Conservation (phyloP, 805 yeast species). For the Blastobotrys americana region DNA sequence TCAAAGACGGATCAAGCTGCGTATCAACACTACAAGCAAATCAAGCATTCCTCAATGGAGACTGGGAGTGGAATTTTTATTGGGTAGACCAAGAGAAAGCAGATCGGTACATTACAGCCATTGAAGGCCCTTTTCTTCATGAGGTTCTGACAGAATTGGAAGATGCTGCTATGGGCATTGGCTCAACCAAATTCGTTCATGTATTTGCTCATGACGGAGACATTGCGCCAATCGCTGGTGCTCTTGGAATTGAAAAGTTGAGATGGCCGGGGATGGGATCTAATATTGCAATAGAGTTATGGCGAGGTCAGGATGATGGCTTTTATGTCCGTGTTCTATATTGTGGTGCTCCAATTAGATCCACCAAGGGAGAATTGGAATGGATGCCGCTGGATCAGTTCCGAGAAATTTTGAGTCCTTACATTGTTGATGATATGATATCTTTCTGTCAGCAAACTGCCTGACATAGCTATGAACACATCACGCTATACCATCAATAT, state of each 20-base stretch:
- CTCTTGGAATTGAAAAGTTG: conserved; percentile 31
- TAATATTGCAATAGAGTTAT: conserved; percentile 36
- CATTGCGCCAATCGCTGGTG: conserved; percentile 31
- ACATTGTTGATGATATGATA: background rate
- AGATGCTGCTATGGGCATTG: conserved; percentile 27
- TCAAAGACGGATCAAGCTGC: conserved; percentile 24
- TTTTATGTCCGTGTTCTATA: conserved; percentile 34
- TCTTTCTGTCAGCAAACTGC: background rate
- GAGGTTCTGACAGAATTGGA: conserved; percentile 32
- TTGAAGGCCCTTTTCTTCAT: conserved; percentile 34
- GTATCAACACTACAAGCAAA: conserved; percentile 31
- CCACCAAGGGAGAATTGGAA: conserved; percentile 9
- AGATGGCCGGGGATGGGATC: conserved; percentile 48
- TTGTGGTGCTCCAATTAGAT: conserved; percentile 27
- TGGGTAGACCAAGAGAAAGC: conserved; percentile 32
- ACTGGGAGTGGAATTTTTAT: conserved; percentile 39
- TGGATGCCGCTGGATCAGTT: conserved; percentile 13
- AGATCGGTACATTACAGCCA: conserved; percentile 31
- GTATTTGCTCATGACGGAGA: conserved; percentile 41
- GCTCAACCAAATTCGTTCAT: conserved; percentile 32
- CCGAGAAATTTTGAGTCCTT: background rate
- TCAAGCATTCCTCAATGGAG: conserved; percentile 38
- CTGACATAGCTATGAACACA: no score
- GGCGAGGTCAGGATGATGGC: conserved; percentile 25
- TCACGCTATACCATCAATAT: no score